Conservation (phyloP, 495 filamentous ascomycete species). For the Collariella sp. region DNA sequence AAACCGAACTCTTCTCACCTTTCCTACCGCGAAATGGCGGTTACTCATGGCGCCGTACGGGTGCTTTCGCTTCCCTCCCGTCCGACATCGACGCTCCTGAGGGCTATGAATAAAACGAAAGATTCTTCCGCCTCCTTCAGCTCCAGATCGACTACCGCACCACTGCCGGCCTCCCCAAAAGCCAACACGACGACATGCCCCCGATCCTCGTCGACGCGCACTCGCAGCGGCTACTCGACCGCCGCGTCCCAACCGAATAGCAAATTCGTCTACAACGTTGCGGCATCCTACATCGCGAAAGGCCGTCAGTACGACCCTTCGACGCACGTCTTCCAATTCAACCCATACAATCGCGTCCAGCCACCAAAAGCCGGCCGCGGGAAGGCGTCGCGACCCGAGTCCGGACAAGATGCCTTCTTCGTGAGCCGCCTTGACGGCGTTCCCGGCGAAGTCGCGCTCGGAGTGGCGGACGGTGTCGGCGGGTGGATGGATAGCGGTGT, state of each 20-base stretch:
- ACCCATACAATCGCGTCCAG: conserved; percentile 51
- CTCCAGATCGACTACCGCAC: neutral
- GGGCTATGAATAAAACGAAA: neutral
- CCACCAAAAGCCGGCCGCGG: conserved; percentile 37
- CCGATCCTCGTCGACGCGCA: neutral
- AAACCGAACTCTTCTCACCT: neutral
- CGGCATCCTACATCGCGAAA: conserved; percentile 72
- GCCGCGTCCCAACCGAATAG: neutral
- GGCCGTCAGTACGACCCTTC: conserved; percentile 60
- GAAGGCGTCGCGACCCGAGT: conserved; percentile 56
- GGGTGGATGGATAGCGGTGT: conserved; percentile 88
- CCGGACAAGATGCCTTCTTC: conserved; percentile 95
- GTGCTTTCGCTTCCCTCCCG: conserved; percentile 10
- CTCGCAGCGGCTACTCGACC: conserved; percentile 4
- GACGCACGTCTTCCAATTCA: conserved; percentile 67
- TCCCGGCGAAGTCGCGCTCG: conserved; percentile 58
- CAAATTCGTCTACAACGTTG: conserved; percentile 54
- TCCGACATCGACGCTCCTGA: neutral
- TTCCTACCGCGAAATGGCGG: conserved; percentile 7
- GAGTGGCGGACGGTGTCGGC: conserved; percentile 89
- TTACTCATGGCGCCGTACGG: neutral
- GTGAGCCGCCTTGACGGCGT: conserved; percentile 60
- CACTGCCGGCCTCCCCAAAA: neutral
- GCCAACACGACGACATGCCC: neutral
- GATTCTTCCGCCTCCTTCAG: neutral